Evolutionary conservation across 2,329 filamentous ascomycete genomes (phyloP).

Genomic region (Hypoxylon sp.): DNA sequence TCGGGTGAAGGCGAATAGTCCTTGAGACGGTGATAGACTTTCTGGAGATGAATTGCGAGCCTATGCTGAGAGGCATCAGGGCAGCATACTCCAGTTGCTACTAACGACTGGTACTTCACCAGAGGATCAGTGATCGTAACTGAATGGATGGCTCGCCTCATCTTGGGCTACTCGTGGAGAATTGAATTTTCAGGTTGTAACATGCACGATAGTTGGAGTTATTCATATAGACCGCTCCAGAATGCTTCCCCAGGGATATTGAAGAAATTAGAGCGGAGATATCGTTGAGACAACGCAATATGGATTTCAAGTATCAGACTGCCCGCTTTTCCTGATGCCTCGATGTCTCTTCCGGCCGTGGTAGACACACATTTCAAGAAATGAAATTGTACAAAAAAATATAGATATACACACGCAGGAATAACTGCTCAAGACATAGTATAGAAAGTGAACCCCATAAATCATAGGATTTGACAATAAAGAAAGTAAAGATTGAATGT

Average conservation of each 20-base stretch:
- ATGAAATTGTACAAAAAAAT: not conserved
- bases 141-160: constrained; percentile 56
- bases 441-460: not conserved
- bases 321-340: not conserved
- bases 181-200: not conserved
- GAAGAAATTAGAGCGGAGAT: not conserved
- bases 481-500: not conserved
- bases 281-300: not conserved
- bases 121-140: constrained; percentile 78
- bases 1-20: constrained; percentile 81
- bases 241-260: not conserved
- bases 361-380: constrained; percentile 18
- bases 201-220: not conserved
- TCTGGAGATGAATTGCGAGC: constrained; percentile 80
- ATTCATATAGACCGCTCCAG: not conserved
- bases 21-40: constrained; percentile 79
- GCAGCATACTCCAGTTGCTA: constrained; percentile 74
- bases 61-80: constrained; percentile 80
- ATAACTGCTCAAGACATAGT: not conserved
- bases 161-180: constrained; percentile 34
- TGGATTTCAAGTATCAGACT: not conserved
- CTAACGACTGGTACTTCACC: constrained; percentile 78
- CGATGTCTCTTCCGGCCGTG: not conserved
- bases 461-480: not conserved
- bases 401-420: not conserved